A percentile compares a stretch with the other conserved stretches of the same genome.
These are phyloP conservation scores for Candida ipomoeae DNA, from an alignment of 805 yeast genomes.

Conservation along the genomic window DNA sequence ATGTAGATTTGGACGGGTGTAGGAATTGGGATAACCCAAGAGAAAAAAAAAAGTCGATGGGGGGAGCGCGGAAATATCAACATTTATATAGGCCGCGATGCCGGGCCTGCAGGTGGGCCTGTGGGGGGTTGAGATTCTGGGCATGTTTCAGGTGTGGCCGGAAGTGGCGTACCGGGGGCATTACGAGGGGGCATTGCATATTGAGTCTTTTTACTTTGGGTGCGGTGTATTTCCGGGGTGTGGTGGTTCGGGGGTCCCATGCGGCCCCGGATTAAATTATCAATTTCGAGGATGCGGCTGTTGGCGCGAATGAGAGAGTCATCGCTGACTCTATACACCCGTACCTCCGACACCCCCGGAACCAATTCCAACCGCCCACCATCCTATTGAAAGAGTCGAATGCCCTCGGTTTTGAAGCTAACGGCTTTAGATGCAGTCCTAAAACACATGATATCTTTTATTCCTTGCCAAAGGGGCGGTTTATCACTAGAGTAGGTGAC, in stretches of 20 bases:
- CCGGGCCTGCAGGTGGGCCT: background rate
- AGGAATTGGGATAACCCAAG: constrained; percentile 4
- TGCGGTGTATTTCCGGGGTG: constrained; percentile 5
- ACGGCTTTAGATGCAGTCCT: too few relatives aligned
- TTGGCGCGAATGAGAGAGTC: background rate
- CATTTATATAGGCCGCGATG: constrained; percentile 4
- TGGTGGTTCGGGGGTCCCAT: background rate
- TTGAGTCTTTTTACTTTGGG: background rate
- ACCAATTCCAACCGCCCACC: too few relatives aligned
- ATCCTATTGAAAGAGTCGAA: too few relatives aligned
- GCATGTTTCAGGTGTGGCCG: background rate
- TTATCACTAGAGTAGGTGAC: too few relatives aligned
- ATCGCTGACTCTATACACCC: constrained; percentile 1
- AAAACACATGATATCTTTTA: too few relatives aligned
- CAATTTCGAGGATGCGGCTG: constrained; percentile 3
- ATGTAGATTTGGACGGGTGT: background rate
- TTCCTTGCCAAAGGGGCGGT: too few relatives aligned
- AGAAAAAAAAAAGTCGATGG: constrained; percentile 1
- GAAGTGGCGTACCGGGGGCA: background rate
- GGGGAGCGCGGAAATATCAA: constrained; percentile 1
- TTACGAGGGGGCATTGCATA: background rate
- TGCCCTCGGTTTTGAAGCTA: too few relatives aligned
- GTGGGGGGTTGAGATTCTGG: background rate
- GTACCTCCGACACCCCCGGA: too few relatives aligned
- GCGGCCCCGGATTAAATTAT: background rate